These are phyloP conservation scores for Trametes coccinea DNA, from an alignment of 768 basidiomycete species.

Conservation along the genomic window DNA sequence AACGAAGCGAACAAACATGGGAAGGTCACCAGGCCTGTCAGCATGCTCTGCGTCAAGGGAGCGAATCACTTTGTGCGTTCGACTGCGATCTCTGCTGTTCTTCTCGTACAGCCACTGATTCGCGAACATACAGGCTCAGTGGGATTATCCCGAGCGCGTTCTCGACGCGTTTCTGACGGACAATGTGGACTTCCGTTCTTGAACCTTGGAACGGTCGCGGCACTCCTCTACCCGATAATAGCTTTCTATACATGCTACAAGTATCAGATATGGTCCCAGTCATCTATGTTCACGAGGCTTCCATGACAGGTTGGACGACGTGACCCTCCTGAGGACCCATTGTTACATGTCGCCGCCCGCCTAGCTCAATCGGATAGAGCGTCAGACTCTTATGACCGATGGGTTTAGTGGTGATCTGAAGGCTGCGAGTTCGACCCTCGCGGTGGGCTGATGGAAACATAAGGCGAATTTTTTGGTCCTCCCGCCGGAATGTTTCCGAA, in stretches of 20 bases:
- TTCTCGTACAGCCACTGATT: no score
- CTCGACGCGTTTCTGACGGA: not conserved
- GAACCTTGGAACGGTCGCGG: no score
- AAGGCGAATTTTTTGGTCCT: not conserved
- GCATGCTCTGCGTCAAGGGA: not conserved
- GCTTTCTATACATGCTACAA: no score
- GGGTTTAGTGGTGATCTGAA: constrained; percentile 44
- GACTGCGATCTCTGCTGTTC: no score
- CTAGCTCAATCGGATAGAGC: constrained; percentile 71
- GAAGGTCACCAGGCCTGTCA: not conserved
- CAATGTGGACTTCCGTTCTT: no score
- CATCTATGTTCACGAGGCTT: no score
- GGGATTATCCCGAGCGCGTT: not conserved
- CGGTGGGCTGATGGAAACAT: constrained; percentile 47
- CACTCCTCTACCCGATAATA: no score
- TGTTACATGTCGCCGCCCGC: no score
- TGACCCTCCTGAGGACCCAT: no score
- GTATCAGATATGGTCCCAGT: no score
- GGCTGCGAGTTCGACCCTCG: constrained; percentile 67
- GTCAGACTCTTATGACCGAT: constrained; percentile 55
- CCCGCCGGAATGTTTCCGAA: not conserved
- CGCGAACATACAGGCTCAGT: not conserved
- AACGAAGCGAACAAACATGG: not conserved
- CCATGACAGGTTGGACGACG: no score
- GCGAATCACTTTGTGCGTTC: constrained; percentile 10